Base-by-base conservation (phyloP, 108 stramenopile genomes). In the Skeletonema grethae region DNA sequence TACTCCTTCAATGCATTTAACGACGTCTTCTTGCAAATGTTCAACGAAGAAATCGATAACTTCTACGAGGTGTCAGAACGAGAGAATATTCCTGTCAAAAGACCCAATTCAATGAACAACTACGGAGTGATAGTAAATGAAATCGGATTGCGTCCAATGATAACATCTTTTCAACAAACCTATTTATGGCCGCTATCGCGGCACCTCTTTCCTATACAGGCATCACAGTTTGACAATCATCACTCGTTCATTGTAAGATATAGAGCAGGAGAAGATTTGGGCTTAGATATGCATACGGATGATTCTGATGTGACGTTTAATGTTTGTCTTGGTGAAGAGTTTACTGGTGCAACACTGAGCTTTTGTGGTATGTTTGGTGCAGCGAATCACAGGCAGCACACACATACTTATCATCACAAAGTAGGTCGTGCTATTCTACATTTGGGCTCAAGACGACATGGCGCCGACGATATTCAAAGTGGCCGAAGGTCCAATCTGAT, bases 281-380 rank as follows among this genome's bases (percentile, higher is more conserved):
- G 76, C 2, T 64, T 84, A 15, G 83, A 84, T 57, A 84, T 84
- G 83, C 83, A 84, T 45, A 65, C 63, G 29, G 83, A 84, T 62
- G 83, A 77, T 30, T 75, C 73, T 4, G 83, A 84, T 53, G 79
- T 84, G 29, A 84, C 83, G 36, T 75, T 76, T 18, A 84, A 84
- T 59, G 79, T 84, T 5, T 84, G 83, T 53, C 57, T 84, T 28
- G 79, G 79, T 8, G 75, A 53, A 1, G 35, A 18, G 18, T 84
- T 84, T 65, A 72, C 70, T 18, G 83, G 77, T 11, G 63, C 75
- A 0, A 80, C 79, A 3, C 46, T 84, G 34, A 36, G 43, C 12
- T 84, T 84, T 53, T 84, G 83, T 62, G 83, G 83, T 45, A 62
- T 36, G 29, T 69, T 77, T 68, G 83, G 80, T 4, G 62, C 41